Conservation (phyloP, 139 green algal genomes). For the Astrephomene gubernaculifera region DNA sequence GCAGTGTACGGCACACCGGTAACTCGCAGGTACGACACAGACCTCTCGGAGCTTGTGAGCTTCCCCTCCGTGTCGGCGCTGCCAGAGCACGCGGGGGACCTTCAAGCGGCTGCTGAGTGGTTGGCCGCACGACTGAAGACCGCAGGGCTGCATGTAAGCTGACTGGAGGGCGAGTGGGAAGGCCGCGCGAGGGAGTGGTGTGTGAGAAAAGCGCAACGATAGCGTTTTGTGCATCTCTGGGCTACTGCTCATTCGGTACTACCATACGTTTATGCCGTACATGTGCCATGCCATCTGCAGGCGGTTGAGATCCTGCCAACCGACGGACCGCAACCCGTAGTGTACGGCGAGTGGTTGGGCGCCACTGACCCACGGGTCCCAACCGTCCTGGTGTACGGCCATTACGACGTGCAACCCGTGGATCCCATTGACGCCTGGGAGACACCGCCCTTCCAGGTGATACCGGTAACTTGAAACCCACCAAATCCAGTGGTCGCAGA, state of each 20-base stretch:
- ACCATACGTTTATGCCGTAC: background rate
- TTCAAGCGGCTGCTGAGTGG: conserved; percentile 39
- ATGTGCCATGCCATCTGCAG: background rate
- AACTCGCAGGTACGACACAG: conserved; percentile 36
- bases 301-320: conserved; percentile 60
- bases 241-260: background rate
- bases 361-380: conserved; percentile 40
- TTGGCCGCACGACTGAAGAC: conserved; percentile 1
- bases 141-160: conserved; percentile 42
- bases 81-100: background rate
- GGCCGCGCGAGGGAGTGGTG: background rate
- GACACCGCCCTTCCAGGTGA: conserved; percentile 18
- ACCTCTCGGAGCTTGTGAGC: conserved; percentile 35
- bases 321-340: conserved; percentile 66
- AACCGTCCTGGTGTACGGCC: conserved; percentile 82
- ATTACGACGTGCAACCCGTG: conserved; percentile 84
- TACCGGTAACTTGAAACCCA: background rate
- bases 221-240: background rate
- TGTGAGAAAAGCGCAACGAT: background rate
- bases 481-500: background rate
- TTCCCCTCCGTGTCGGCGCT: conserved; percentile 42
- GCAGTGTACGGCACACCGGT: background rate
- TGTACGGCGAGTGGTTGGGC: conserved; percentile 76
- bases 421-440: conserved; percentile 74
- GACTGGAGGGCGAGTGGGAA: background rate